Percentiles rank a stretch among this genome's conserved stretches.
Evolutionary conservation across 768 basidiomycete species (phyloP).

Genomic region (Mrakia gelida): DNA sequence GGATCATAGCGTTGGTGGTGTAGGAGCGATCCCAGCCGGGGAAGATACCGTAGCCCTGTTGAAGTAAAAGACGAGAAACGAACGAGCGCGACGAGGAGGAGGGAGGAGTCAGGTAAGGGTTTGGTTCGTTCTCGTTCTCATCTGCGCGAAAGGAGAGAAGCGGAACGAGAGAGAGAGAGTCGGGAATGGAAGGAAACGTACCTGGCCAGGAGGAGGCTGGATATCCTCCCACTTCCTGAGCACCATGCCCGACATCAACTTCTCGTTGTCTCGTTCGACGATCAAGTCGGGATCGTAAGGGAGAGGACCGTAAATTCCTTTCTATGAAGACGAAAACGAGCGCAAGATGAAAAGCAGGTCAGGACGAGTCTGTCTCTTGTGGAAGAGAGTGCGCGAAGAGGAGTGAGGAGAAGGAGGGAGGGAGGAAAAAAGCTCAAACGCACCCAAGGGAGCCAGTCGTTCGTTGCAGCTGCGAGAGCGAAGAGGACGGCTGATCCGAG

Average conservation of each 20-base stretch:
- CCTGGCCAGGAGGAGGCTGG: background rate
- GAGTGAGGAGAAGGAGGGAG: background rate
- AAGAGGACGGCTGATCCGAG: background rate
- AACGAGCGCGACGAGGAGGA: no score
- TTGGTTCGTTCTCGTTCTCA: no score
- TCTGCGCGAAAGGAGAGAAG: no score
- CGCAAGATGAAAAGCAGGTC: background rate
- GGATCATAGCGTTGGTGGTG: background rate
- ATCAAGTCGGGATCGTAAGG: background rate
- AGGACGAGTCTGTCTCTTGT: background rate
- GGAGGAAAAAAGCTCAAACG: background rate
- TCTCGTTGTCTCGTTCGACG: background rate
- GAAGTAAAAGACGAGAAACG: no score
- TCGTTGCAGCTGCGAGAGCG: background rate
- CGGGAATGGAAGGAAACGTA: no score
- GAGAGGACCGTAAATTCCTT: background rate
- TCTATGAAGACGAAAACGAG: background rate
- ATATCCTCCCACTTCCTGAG: background rate
- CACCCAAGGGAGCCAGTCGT: background rate
- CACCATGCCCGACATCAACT: background rate
- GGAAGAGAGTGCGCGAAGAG: background rate
- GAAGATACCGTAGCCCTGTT: background rate
- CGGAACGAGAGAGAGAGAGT: no score
- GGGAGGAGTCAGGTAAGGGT: no score
- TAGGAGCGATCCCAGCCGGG: constrained; percentile 1